These are phyloP conservation scores for Magnaporthiopsis poae DNA, from an alignment of 2,329 filamentous ascomycete species.

Conservation along the genomic window DNA sequence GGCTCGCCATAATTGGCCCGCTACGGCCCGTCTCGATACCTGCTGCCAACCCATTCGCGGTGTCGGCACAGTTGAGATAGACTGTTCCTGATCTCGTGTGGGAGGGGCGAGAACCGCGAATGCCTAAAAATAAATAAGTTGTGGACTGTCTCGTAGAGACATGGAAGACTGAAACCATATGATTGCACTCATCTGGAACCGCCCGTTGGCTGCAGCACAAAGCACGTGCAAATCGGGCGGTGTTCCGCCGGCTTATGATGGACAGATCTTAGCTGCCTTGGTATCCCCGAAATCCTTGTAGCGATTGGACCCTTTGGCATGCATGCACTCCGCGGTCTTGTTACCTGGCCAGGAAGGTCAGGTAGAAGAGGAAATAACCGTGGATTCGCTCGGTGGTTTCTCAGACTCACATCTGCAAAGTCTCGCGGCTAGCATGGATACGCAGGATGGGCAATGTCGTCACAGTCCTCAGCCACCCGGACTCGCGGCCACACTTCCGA, in stretches of 20 bases:
- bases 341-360: not conserved
- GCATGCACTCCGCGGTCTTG: not conserved
- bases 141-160: not conserved
- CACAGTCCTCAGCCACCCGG: not conserved
- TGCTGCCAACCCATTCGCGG: not conserved
- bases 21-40: too few species aligned
- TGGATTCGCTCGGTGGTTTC: not conserved
- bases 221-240: not conserved
- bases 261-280: not conserved
- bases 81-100: too few species aligned
- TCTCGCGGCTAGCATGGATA: too few species aligned
- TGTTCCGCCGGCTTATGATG: not conserved
- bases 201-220: not conserved
- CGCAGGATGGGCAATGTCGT: not conserved
- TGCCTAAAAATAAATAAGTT: too few species aligned
- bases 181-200: not conserved
- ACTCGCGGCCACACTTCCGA: not conserved
- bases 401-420: not conserved
- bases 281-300: not conserved
- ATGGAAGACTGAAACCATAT: not conserved
- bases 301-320: not conserved
- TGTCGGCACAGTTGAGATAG: not conserved
- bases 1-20: not conserved
- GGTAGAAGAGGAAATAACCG: not conserved
- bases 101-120: too few species aligned